A percentile compares a stretch with the other conserved stretches of the same genome.
phyloP scores from a whole-genome alignment of 1,284 basidiomycete genomes.

The Ganoderma sinense region DNA sequence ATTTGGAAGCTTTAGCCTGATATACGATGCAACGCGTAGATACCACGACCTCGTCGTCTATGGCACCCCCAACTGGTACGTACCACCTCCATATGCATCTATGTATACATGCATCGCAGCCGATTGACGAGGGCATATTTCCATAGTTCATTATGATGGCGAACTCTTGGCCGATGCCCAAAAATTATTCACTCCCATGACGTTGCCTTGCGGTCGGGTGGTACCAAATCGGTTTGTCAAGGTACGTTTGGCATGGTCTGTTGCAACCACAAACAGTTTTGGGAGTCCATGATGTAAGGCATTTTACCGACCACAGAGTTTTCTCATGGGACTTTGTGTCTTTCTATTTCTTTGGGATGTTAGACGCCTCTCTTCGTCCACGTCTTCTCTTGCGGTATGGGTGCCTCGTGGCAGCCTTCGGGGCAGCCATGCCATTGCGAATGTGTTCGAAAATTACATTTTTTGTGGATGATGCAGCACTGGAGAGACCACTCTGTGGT shows the following conservation, averaged over 20 bases:
- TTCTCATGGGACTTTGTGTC: too few species aligned
- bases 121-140: not conserved
- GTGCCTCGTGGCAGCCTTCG: too few species aligned
- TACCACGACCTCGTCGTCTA: not conserved
- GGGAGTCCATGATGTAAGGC: not conserved
- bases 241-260: slow-evolving; percentile 20
- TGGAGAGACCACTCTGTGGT: too few species aligned
- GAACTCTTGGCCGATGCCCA: slow-evolving; percentile 14
- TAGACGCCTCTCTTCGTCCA: too few species aligned
- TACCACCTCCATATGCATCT: not conserved
- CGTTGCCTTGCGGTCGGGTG: slow-evolving; percentile 31
- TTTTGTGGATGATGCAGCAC: too few species aligned
- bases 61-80: not conserved
- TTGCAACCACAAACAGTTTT: not conserved
- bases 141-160: slow-evolving; percentile 1
- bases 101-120: not conserved
- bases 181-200: slow-evolving; percentile 24
- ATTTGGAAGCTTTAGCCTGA: not conserved
- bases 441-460: too few species aligned
- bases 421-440: too few species aligned
- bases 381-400: too few species aligned
- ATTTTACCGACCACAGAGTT: too few species aligned
- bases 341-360: too few species aligned
- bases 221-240: slow-evolving; percentile 35
- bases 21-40: not conserved